Percentiles rank a stretch among this genome's conserved stretches.
phyloP scores from a whole-genome alignment of 495 filamentous ascomycete genomes.

The Penicillium canescens region DNA sequence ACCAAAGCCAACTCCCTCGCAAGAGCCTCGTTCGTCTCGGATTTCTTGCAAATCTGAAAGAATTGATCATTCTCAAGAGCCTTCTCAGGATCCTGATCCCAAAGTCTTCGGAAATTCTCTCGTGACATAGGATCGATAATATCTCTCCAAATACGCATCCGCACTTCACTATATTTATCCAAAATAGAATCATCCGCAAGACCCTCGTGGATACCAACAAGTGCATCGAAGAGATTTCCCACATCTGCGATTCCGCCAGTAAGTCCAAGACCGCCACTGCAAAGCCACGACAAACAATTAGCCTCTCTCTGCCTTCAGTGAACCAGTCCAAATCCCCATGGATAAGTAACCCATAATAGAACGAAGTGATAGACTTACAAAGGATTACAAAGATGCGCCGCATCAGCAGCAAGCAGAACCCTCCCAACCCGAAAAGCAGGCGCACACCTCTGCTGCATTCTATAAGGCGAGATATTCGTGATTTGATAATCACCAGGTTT shows the following conservation, averaged over 20 bases:
- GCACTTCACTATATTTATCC: slow-evolving; percentile 56
- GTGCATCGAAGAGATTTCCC: slow-evolving; percentile 57
- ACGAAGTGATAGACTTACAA: slow-evolving; percentile 29
- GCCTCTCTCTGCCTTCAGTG: no score
- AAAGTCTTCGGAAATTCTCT: slow-evolving; percentile 47
- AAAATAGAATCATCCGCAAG: slow-evolving; percentile 57
- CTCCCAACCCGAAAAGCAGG: slow-evolving; percentile 55
- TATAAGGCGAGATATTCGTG: slow-evolving; percentile 56
- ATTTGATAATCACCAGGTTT: slow-evolving; percentile 58
- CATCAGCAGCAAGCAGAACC: slow-evolving; percentile 60
- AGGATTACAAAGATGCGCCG: slow-evolving; percentile 47
- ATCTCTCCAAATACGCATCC: slow-evolving; percentile 54
- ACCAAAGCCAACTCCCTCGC: slow-evolving; percentile 27
- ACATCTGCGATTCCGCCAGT: slow-evolving; percentile 63
- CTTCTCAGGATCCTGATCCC: slow-evolving; percentile 33
- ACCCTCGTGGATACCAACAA: slow-evolving; percentile 56
- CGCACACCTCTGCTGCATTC: slow-evolving; percentile 62
- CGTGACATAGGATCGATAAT: slow-evolving; percentile 58
- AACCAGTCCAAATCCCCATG: no score
- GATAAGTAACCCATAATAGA: no score
- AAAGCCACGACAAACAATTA: neutral
- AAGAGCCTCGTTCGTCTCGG: slow-evolving; percentile 25
- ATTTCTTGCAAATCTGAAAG: slow-evolving; percentile 27
- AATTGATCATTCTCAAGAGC: slow-evolving; percentile 39
- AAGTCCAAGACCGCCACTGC: slow-evolving; percentile 57